Conservation (phyloP, 176 grass and related monocot species). For the Zizania latifolia region DNA sequence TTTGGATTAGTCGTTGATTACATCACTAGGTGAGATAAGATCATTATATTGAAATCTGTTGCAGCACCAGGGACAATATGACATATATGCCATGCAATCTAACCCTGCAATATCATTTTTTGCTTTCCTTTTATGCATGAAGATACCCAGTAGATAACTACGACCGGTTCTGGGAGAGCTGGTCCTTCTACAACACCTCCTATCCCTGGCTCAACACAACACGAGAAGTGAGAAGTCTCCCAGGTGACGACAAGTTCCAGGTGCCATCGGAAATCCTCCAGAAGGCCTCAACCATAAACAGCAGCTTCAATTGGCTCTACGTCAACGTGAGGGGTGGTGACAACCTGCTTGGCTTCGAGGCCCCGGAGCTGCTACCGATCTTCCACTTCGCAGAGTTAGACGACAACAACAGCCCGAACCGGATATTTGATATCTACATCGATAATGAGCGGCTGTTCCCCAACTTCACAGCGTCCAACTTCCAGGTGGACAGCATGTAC, state of each 20-base stretch:
- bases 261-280: no score
- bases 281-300: background rate
- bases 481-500: background rate
- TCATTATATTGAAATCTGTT: no score
- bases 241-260: background rate
- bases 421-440: background rate
- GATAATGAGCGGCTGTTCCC: background rate
- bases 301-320: background rate
- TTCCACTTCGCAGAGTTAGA: background rate
- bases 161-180: background rate
- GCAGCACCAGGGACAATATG: no score
- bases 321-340: rapidly evolving
- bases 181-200: no score
- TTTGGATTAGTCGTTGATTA: background rate
- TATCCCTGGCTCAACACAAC: background rate
- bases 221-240: rapidly evolving
- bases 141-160: no score
- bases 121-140: no score
- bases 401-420: background rate
- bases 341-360: background rate
- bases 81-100: no score
- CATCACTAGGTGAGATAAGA: background rate
- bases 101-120: no score
- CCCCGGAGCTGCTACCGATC: background rate
- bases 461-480: background rate